Percentiles rank a stretch among this genome's conserved stretches.
Evolutionary conservation across 345 rosid species (phyloP).

Genomic region (Heritiera littoralis): DNA sequence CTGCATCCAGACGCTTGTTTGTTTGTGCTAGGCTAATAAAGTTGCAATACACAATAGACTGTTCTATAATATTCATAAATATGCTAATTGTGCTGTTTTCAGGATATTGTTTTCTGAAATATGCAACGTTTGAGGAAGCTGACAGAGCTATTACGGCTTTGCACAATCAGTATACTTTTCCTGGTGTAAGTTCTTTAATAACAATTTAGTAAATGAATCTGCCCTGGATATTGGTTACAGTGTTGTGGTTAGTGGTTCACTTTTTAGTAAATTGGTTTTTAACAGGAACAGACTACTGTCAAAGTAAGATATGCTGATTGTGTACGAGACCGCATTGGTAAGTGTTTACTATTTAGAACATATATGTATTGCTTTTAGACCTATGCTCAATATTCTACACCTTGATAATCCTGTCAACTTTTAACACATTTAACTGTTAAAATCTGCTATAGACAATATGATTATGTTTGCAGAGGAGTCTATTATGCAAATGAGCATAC

Average conservation of each 20-base stretch:
- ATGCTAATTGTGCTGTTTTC: constrained; percentile 28
- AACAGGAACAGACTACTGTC: constrained; percentile 59
- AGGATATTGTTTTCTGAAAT: constrained; percentile 92
- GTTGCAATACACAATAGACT: not conserved
- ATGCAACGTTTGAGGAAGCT: constrained; percentile 66
- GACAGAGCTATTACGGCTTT: constrained; percentile 72
- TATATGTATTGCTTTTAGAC: constrained; percentile 7
- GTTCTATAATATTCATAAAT: not conserved
- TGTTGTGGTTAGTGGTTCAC: constrained; percentile 14
- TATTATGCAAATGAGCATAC: not conserved
- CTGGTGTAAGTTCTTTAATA: constrained; percentile 64
- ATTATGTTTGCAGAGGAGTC: not conserved
- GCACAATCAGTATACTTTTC: constrained; percentile 52
- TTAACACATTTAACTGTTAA: constrained; percentile 14
- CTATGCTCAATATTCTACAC: not conserved
- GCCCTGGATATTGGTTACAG: not conserved
- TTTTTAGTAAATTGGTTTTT: constrained; percentile 16
- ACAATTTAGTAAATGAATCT: not conserved
- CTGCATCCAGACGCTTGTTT: not conserved
- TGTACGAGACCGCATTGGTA: constrained; percentile 65
- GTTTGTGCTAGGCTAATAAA: not conserved
- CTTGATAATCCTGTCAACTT: not conserved
- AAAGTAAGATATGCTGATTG: constrained; percentile 77
- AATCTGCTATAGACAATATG: not conserved
- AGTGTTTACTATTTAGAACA: constrained; percentile 19